Evolutionary conservation across 2,329 filamentous ascomycete species (phyloP).

Genomic region (Diaporthe australafricana): DNA sequence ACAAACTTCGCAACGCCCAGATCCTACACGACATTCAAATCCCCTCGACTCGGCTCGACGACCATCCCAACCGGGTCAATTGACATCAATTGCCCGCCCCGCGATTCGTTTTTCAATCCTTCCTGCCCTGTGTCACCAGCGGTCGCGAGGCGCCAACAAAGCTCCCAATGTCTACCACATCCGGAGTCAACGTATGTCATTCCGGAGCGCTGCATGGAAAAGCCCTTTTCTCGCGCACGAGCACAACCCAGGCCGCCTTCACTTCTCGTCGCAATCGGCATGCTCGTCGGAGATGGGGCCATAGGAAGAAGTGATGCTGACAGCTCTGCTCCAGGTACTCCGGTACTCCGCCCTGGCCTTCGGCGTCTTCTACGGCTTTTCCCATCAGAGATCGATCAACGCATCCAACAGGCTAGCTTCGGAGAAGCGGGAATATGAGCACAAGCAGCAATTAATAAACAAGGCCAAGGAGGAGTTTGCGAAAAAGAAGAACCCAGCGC

Average conservation of each 20-base stretch:
- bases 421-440: constrained; percentile 85
- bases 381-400: constrained; percentile 87
- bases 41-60: constrained; percentile 35
- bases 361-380: constrained; percentile 95
- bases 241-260: constrained; percentile 38
- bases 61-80: constrained; percentile 37
- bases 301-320: constrained; percentile 21
- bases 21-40: constrained; percentile 24
- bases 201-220: constrained; percentile 36
- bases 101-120: constrained; percentile 46
- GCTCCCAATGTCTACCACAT: constrained; percentile 70
- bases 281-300: background rate
- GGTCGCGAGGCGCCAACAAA: constrained; percentile 56
- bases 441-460: constrained; percentile 91
- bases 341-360: constrained; percentile 94
- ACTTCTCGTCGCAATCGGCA: background rate
- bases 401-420: constrained; percentile 76
- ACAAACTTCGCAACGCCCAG: constrained; percentile 43
- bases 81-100: constrained; percentile 40
- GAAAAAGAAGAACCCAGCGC: constrained; percentile 74
- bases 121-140: constrained; percentile 49
- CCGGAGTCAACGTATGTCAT: constrained; percentile 75
- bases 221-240: constrained; percentile 35
- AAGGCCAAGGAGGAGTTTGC: constrained; percentile 92
- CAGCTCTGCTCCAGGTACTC: constrained; percentile 77